Base-by-base conservation (phyloP, 371 early-diverging fungal genomes). In the Rhizopus delemar region DNA sequence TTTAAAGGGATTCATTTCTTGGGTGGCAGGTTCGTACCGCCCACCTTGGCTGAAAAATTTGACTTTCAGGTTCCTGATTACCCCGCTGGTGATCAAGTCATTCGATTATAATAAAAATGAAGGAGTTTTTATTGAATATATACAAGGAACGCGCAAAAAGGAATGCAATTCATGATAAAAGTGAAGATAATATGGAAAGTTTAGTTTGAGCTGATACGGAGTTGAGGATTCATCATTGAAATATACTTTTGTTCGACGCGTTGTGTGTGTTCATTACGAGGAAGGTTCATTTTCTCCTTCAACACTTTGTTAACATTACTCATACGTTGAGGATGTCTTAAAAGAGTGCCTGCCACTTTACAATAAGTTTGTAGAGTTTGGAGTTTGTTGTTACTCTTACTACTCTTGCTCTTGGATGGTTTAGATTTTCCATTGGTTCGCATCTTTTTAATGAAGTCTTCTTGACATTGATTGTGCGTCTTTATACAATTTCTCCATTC, bases 11-110 rank as follows among this genome's bases (percentile, higher is more conserved):
- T 71, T 15, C 73, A 94, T 59, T 95, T 86, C 51, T 73, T 97
- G 33, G 96, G 96, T 2, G 95, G 96, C 8, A 80, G 97, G 0
- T 95, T 95, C 61, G 86, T 94, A 3, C 90, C 93, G 3, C 85
- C 82, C 54, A 65, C 78, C 2, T 68, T 93, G 58, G 89, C 85
- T 0, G 45, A 70, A 33, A 80, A 83, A 36, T 90, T 77, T 68
- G 74, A 70, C 5, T 80, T 94, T 35, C 77, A 84, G 33, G 71
- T 90, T 0, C 91, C 92, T 7, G 38, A 52, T 1, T 91, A 81
- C 57, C 86, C 86, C 12, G 89, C 83, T 8, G 77, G 71, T 0
- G 89, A 87, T 35, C 91, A 90, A 63, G 73, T 76, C 0, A 78
- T 81, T 31, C 75, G 74, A 59, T 41, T 58, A 43, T 13, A 11